phyloP scores from a whole-genome alignment of 2,329 filamentous ascomycete genomes.

The Coniochaeta prunicola region DNA sequence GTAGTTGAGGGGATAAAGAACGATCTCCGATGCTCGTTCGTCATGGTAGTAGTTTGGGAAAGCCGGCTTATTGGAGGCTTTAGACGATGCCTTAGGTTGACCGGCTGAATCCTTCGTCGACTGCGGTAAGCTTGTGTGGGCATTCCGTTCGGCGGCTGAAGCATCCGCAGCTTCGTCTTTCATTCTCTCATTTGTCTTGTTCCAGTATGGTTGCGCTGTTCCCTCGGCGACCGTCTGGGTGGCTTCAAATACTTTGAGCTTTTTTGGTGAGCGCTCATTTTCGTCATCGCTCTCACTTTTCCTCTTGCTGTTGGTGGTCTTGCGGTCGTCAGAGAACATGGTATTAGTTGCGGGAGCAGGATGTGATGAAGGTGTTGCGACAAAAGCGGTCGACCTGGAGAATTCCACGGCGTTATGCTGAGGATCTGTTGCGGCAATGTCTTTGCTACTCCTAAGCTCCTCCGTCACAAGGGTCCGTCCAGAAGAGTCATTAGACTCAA shows the following conservation, averaged over 20 bases:
- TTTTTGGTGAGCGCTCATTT: background rate
- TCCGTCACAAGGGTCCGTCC: background rate
- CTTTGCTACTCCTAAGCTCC: background rate
- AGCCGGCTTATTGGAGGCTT: background rate
- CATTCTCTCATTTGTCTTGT: background rate
- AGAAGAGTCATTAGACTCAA: background rate
- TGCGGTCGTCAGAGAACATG: background rate
- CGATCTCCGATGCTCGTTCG: background rate
- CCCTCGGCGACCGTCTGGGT: background rate
- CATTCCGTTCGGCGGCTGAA: background rate
- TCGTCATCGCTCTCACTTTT: background rate
- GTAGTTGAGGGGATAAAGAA: background rate
- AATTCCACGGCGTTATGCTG: background rate
- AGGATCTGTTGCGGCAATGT: background rate
- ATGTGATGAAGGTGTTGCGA: background rate
- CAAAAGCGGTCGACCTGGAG: background rate
- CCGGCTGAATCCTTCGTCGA: background rate
- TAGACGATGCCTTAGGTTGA: background rate
- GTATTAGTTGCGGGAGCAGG: background rate
- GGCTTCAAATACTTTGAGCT: background rate
- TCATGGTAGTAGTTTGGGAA: background rate
- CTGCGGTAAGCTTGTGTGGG: background rate
- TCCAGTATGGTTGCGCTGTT: background rate
- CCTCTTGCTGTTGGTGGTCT: background rate
- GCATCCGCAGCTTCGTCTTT: background rate